Evolutionary conservation across 1,284 basidiomycete species (phyloP), one percentile per base, ranked within the genome.

Genomic region (Xerocomus nothofagi): DNA sequence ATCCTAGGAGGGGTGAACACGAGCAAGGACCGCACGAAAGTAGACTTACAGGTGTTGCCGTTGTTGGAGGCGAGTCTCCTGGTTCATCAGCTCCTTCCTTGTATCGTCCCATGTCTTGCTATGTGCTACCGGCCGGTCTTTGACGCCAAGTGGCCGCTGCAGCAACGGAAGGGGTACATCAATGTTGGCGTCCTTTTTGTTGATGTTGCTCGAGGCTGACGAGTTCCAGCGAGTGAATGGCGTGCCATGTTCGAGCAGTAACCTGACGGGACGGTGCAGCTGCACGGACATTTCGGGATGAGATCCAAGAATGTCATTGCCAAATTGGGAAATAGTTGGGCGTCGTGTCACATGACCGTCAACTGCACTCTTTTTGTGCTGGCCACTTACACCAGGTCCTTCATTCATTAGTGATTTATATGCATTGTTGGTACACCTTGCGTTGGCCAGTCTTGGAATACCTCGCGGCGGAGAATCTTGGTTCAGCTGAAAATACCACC

Each of bases 31-130:
- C 24, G 2, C 26, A 15, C 10, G 18, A 53, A 47, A 43, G 6
- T 56, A 62, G 51, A 73, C 81, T 59, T 62, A 95, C 92, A 96
- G 63, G 65, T 89, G 86, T 59, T 81, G 77, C 44, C 91, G 74
- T 63, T 93, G 86, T 34, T 82, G 80, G 58, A 88, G 75, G 39
- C 84, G 77, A 37, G 80, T 79, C 37, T 91, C 85, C 57, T 81
- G 77, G 62, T 93, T 82, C 63, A 93, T 71, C 48, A 91, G 71
- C 39, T 89, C 85, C 45, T 84, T 82, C 53, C 81, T 78, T 53
- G 74, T 79, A 51, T 94, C 79, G n/a, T 77, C 72, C 76, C 84
- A 81, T 26, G 84, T 80, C 64, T 79, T 82, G 18, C 68, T 66
- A 9, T 73, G 64, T 2, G 81, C 93, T 15, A 94, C 73, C 0